A percentile compares a stretch with the other conserved stretches of the same genome.
Conservation (phyloP, 2,329 filamentous ascomycete species). For the Fusarium euwallaceae region DNA sequence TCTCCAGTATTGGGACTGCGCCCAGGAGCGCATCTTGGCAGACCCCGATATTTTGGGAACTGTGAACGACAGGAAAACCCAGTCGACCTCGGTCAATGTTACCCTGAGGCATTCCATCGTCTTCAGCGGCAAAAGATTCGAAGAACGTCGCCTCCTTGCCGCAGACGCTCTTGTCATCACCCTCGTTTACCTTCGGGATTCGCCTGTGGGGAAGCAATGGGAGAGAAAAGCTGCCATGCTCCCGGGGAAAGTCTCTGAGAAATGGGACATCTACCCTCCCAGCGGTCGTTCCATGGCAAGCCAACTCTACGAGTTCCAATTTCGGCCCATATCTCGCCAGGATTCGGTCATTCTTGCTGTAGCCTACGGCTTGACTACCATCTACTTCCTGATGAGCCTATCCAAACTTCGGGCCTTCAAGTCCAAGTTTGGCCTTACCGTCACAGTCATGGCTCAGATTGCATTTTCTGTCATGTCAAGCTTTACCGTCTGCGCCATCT, state of each 20-base stretch:
- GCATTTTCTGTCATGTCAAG: constrained; percentile 81
- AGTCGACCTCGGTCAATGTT: constrained; percentile 77
- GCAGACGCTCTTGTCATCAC: constrained; percentile 85
- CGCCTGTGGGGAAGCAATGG: constrained; percentile 75
- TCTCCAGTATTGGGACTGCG: constrained; percentile 83
- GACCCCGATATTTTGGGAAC: constrained; percentile 76
- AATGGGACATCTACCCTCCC: constrained; percentile 76
- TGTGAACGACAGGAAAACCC: constrained; percentile 74
- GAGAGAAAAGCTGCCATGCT: constrained; percentile 69
- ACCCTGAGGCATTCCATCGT: constrained; percentile 83
- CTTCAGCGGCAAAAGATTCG: constrained; percentile 84
- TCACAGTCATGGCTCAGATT: constrained; percentile 79
- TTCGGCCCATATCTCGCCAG: constrained; percentile 76
- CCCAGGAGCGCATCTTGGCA: constrained; percentile 65
- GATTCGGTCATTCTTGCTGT: constrained; percentile 74
- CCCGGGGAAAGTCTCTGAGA: constrained; percentile 60
- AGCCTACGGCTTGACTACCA: constrained; percentile 73
- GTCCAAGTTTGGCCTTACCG: constrained; percentile 78
- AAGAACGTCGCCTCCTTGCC: constrained; percentile 74
- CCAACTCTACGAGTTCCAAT: constrained; percentile 83
- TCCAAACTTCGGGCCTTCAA: constrained; percentile 81
- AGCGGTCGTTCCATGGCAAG: constrained; percentile 67
- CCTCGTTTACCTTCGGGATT: constrained; percentile 76
- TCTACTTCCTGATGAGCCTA: constrained; percentile 77
- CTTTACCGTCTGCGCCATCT: constrained; percentile 82